Evolutionary conservation across 306 rosid genomes (phyloP), one percentile per base, ranked within the genome.

Genomic region (Oemleria cerasiformis): DNA sequence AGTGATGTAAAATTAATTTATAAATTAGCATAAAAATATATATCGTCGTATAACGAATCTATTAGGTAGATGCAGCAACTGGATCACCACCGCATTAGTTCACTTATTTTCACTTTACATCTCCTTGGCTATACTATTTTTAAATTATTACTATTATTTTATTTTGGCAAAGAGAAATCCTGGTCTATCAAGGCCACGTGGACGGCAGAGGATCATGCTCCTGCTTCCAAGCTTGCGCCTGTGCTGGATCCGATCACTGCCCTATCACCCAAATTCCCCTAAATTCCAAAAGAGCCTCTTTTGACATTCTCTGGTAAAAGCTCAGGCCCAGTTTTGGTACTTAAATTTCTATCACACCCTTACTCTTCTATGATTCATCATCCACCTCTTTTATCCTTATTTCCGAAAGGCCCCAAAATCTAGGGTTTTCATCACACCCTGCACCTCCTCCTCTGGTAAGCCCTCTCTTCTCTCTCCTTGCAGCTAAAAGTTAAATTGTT

Each of bases 321-420:
- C 8, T 3, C 8, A 60, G 68, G 72, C 73, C 81, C 66, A 25
- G 4, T 51, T 39, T 68, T 39, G 2, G n/a, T 5, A 15, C 43
- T 67, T 77, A 36, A 40, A 58, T 63, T 65, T 62, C 68, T 51
- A 68, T 25, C 64, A 36, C 76, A 56, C 65, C 78, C 81, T 54
- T n/a, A 6, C 70, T 23, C 36, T 63, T 21, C 34, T 6, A 20
- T 13, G 10, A 21, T n/a, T 39, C 7, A 60, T 51, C 75, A 10
- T 39, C 39, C 78, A 62, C 64, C 54, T 75, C 41, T 63, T 63
- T 81, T 81, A 56, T 39, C 66, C 45, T n/a, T 69, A 64, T 68
- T 81, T 59, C 58, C 63, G 72, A 67, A 81, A 73, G 51, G 77
- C 68, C 85, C 85, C 82, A 55, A 79, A 43, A 16, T 77, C 77